Percentiles rank a stretch among this genome's conserved stretches.
Evolutionary conservation across 2,329 filamentous ascomycete species (phyloP).

Genomic region (Neodidymelliopsis sp.): DNA sequence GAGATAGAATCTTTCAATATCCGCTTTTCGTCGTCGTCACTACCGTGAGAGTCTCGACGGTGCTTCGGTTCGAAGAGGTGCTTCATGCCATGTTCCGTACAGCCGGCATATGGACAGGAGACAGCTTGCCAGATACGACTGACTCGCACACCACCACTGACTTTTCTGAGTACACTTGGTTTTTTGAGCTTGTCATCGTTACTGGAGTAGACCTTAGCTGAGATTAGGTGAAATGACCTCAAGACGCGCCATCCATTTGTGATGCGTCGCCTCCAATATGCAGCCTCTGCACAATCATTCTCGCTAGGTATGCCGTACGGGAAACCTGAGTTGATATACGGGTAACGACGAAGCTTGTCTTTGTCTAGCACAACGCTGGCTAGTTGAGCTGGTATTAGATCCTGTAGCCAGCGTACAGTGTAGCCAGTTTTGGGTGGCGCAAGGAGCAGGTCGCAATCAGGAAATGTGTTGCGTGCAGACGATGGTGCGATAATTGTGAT

Average conservation of each 20-base stretch:
- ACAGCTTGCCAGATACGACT: constrained; percentile 26
- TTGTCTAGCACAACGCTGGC: constrained; percentile 25
- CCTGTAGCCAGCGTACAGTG: constrained; percentile 20
- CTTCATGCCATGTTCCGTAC: constrained; percentile 25
- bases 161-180: constrained; percentile 18
- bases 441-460: constrained; percentile 13
- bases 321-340: constrained; percentile 25
- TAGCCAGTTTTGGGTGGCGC: constrained; percentile 7
- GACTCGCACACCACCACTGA: constrained; percentile 20
- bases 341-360: constrained; percentile 26
- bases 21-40: neutral
- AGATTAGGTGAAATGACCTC: constrained; percentile 22
- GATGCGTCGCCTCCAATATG: constrained; percentile 21
- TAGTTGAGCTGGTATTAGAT: constrained; percentile 24
- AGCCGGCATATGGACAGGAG: constrained; percentile 24
- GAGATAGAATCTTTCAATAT: neutral
- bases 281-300: constrained; percentile 12
- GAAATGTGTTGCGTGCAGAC: constrained; percentile 23
- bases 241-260: constrained; percentile 27
- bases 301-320: constrained; percentile 29
- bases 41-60: constrained; percentile 8
- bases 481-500: constrained; percentile 25
- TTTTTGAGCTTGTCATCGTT: constrained; percentile 5
- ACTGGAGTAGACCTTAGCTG: constrained; percentile 15
- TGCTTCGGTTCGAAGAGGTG: constrained; percentile 14